A percentile compares a stretch with the other conserved stretches of the same genome.
phyloP scores from a whole-genome alignment of 345 rosid genomes.

The rapeseed (Brassica napus) region DNA sequence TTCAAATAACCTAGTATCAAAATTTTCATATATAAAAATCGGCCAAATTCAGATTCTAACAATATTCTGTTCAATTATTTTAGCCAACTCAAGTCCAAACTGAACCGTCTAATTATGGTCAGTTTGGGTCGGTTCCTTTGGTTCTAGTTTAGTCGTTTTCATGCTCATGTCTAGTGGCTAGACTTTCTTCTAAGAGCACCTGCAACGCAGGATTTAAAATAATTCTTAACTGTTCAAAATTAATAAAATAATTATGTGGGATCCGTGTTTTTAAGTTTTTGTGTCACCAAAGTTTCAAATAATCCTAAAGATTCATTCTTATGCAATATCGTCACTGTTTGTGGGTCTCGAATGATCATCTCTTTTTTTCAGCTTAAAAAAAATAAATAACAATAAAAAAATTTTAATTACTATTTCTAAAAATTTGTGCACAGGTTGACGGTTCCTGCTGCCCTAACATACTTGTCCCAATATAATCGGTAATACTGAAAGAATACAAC shows the following conservation, averaged over 20 bases:
- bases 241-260: no score
- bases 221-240: no score
- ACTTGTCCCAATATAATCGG: background rate
- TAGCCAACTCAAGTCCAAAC: background rate
- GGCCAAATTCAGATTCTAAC: background rate
- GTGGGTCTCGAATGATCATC: no score
- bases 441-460: background rate
- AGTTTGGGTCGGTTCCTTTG: background rate
- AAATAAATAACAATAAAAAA: no score
- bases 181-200: slow-evolving; percentile 41
- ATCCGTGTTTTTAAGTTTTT: no score
- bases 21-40: background rate
- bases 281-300: no score
- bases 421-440: no score
- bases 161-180: slow-evolving; percentile 37
- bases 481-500: background rate
- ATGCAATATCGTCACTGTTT: no score
- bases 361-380: no score
- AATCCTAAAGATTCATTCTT: no score
- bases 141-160: background rate
- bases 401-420: no score
- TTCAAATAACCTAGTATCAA: background rate
- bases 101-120: background rate
- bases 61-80: background rate
- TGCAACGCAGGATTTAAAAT: no score